Evolutionary conservation across 2,329 filamentous ascomycete genomes (phyloP), one percentile per base, ranked within the genome.

Genomic region (Neoascochyta sp.): DNA sequence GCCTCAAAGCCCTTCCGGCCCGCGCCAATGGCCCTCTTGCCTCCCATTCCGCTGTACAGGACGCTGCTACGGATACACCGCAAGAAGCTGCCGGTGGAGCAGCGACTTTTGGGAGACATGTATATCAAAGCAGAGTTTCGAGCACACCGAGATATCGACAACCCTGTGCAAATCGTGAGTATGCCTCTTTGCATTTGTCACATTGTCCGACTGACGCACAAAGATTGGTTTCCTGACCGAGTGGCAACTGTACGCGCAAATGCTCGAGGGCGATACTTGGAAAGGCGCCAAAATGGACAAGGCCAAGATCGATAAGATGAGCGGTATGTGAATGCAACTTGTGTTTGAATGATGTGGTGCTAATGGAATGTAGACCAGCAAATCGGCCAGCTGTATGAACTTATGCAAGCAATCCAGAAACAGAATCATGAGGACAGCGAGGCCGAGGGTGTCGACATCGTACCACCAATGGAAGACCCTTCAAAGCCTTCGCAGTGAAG

Each of bases 181-280:
- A 18, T n/a, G n/a, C n/a, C n/a, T n/a, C n/a, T n/a, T n/a, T n/a
- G n/a, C n/a, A n/a, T n/a, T n/a, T n/a, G n/a, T n/a, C n/a, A n/a
- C n/a, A n/a, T n/a, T n/a, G n/a, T n/a, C n/a, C n/a, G n/a, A n/a
- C n/a, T n/a, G n/a, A n/a, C n/a, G n/a, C 5, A 9, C n/a, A 7
- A 21, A 94, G 87, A 87, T 96, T 51, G 92, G 90, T 2, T 98
- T 98, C 63, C 72, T 98, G 48, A 90, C 86, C 0, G 89, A 96
- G 63, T 98, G 90, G 90, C 92, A 98, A 63, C 68, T 86, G 29
- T 98, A 96, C 57, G 89, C 88, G 2, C 90, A 98, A 60, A 81
- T 87, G 58, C 68, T 98, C 10, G 90, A 96, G 57, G 90, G 89
- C 0, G 83, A 94, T 30, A 63, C 74, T 0, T 96, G 92, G 92